phyloP scores from a whole-genome alignment of 768 basidiomycete species.

The Gyrodon lividus region DNA sequence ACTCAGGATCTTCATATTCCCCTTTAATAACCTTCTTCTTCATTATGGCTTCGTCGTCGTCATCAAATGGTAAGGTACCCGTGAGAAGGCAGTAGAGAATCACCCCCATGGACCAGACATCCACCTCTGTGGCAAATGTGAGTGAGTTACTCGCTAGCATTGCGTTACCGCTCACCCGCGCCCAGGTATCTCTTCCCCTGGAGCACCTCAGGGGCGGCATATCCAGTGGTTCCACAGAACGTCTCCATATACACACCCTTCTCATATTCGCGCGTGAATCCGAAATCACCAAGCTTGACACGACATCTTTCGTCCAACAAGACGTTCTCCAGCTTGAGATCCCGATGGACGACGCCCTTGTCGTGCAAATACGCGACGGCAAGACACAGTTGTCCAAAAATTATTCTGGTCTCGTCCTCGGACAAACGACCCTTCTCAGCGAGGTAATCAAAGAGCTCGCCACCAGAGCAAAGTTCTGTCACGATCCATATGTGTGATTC shows the following conservation, averaged over 20 bases:
- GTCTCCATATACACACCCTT: constrained; percentile 79
- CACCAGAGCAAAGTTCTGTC: constrained; percentile 94
- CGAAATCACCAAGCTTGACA: constrained; percentile 93
- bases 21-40: constrained; percentile 79
- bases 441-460: constrained; percentile 97
- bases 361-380: constrained; percentile 92
- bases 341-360: constrained; percentile 92
- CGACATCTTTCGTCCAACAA: constrained; percentile 87
- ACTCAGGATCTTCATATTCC: constrained; percentile 88
- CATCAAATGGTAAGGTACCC: constrained; percentile 87
- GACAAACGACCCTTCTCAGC: constrained; percentile 88
- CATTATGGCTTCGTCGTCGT: constrained; percentile 85
- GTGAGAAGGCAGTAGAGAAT: constrained; percentile 89
- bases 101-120: constrained; percentile 92
- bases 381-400: constrained; percentile 97
- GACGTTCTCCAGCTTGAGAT: constrained; percentile 95
- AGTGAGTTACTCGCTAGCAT: constrained; percentile 1
- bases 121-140: constrained; percentile 66
- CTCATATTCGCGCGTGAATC: constrained; percentile 92
- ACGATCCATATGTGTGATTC: constrained; percentile 96
- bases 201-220: constrained; percentile 93
- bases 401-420: constrained; percentile 77
- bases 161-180: constrained; percentile 55
- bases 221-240: constrained; percentile 92
- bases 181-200: constrained; percentile 87